Conservation (phyloP, 129 eudicot genomes). For the Apium graveolens region DNA sequence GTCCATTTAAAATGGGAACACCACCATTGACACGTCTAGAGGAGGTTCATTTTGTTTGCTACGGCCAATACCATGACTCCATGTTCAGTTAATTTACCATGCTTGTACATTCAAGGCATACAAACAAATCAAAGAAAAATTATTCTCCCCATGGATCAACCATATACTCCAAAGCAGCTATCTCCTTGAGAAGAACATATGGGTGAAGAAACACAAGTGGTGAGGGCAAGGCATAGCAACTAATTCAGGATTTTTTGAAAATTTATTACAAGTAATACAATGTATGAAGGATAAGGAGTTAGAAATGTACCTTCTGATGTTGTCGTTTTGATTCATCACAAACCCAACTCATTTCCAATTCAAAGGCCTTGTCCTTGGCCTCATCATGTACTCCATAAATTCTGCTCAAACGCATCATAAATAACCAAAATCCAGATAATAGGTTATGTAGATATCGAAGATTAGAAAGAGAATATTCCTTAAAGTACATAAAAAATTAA, state of each 20-base stretch:
- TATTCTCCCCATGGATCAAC: neutral
- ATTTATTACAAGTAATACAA: neutral
- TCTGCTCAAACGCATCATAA: constrained; percentile 34
- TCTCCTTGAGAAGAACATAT: neutral
- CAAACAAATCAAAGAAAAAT: neutral
- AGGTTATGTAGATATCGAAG: neutral
- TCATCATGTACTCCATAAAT: constrained; percentile 93
- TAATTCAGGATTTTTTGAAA: neutral
- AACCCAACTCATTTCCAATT: constrained; percentile 97
- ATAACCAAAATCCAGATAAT: neutral
- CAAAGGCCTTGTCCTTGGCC: constrained; percentile 97
- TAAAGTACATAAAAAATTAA: neutral
- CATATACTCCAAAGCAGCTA: neutral
- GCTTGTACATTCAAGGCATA: neutral
- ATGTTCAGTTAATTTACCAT: neutral
- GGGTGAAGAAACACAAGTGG: neutral
- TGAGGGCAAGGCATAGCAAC: neutral
- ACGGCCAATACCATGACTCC: neutral
- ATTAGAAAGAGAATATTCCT: neutral
- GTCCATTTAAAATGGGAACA: neutral
- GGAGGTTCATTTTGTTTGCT: neutral
- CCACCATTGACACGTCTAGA: neutral
- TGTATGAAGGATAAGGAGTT: neutral
- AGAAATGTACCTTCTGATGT: constrained; percentile 71
- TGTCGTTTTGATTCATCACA: constrained; percentile 94